phyloP scores from a whole-genome alignment of 768 basidiomycete species.

The Leccinellum rugosiceps region DNA sequence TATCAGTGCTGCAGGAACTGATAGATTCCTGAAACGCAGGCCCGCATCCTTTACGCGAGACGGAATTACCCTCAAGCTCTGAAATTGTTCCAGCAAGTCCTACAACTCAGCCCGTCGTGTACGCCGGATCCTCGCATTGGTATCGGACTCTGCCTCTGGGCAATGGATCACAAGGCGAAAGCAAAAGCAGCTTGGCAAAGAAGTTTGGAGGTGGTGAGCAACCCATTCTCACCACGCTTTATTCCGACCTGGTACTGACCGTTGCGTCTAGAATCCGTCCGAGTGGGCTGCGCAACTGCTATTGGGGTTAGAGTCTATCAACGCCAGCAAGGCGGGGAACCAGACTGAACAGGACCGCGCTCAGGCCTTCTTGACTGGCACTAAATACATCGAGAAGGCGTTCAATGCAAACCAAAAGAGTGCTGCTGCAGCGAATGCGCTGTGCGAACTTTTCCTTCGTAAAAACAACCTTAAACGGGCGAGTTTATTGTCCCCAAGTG shows the following conservation, averaged over 20 bases:
- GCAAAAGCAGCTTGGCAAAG: conserved; percentile 91
- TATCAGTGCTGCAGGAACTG: not conserved
- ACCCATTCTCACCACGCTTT: not conserved
- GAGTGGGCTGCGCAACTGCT: conserved; percentile 81
- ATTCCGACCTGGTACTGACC: not conserved
- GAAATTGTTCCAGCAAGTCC: conserved; percentile 80
- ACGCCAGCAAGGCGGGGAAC: conserved; percentile 74
- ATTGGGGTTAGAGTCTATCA: conserved; percentile 83
- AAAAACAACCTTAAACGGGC: conserved; percentile 66
- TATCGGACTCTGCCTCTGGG: conserved; percentile 92
- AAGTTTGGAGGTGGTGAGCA: conserved; percentile 76
- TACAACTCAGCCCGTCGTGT: conserved; percentile 74
- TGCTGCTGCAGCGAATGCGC: conserved; percentile 78
- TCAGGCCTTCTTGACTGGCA: conserved; percentile 59
- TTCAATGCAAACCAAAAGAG: conserved; percentile 74
- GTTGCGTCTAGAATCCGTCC: conserved; percentile 56
- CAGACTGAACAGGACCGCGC: conserved; percentile 61
- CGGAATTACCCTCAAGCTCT: conserved; percentile 78
- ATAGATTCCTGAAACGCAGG: conserved; percentile 40
- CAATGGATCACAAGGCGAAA: conserved; percentile 75
- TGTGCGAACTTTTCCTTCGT: conserved; percentile 75
- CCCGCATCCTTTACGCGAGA: conserved; percentile 79
- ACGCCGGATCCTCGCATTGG: conserved; percentile 93
- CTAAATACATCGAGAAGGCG: conserved; percentile 68
- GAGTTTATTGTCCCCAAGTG: conserved; percentile 16